A percentile compares a stretch with the other conserved stretches of the same genome.
Evolutionary conservation across 2,329 filamentous ascomycete genomes (phyloP).

Genomic region (Penicillium olsonii): DNA sequence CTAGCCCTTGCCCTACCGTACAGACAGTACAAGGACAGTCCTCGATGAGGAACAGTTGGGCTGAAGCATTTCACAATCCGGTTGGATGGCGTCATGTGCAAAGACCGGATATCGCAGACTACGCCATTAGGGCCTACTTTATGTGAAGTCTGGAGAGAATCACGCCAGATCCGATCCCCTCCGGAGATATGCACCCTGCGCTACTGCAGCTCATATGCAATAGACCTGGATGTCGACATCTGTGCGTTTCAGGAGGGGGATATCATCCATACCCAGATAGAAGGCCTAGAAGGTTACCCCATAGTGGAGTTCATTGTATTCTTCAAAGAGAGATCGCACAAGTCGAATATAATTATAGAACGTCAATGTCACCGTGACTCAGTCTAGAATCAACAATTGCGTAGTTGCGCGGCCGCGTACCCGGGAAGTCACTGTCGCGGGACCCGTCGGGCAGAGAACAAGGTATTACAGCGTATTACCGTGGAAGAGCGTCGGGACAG

Average conservation of each 20-base stretch:
- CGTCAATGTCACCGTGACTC: slow-evolving; percentile 8
- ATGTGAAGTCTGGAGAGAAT: slow-evolving; percentile 2
- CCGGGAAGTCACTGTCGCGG: not conserved
- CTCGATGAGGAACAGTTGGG: too few relatives aligned
- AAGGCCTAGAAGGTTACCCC: too few relatives aligned
- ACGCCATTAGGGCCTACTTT: not conserved
- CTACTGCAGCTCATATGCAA: slow-evolving; percentile 11
- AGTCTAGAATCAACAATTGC: slow-evolving; percentile 10
- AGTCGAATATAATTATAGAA: too few relatives aligned
- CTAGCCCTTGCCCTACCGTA: not conserved
- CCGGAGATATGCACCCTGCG: slow-evolving; percentile 16
- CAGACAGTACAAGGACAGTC: too few relatives aligned
- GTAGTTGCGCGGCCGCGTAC: not conserved
- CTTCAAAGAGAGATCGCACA: too few relatives aligned
- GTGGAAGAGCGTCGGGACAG: too few relatives aligned
- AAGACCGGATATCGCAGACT: not conserved
- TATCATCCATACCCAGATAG: too few relatives aligned
- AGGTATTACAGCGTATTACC: too few relatives aligned
- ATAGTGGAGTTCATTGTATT: too few relatives aligned
- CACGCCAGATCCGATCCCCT: slow-evolving; percentile 17
- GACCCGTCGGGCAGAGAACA: not conserved
- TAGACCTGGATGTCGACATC: slow-evolving; percentile 7
- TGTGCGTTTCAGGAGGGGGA: slow-evolving; percentile 7
- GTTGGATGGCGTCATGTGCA: slow-evolving; percentile 9
- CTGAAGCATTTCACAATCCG: too few relatives aligned